A percentile compares a stretch with the other conserved stretches of the same genome.
phyloP scores from a whole-genome alignment of 2,329 filamentous ascomycete species.

The Fusarium miscanthi region DNA sequence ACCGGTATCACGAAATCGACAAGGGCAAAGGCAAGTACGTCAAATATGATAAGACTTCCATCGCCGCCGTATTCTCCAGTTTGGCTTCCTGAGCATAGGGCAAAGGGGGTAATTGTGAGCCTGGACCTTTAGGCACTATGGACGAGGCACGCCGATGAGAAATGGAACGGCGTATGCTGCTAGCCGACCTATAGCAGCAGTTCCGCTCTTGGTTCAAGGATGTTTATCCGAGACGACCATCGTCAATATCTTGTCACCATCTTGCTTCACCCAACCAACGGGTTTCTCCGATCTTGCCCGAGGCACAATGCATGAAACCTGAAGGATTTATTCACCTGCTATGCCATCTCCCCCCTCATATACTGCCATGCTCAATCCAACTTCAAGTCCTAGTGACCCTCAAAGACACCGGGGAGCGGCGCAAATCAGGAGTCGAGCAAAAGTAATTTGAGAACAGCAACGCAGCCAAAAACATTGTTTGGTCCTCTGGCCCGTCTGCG shows the following conservation, averaged over 20 bases:
- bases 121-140: not conserved
- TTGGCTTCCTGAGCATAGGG: slow-evolving; percentile 51
- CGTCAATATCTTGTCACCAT: not conserved
- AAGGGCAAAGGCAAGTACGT: slow-evolving; percentile 98
- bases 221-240: not conserved
- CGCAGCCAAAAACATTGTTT: not conserved
- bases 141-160: not conserved
- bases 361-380: not conserved
- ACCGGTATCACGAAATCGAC: slow-evolving; percentile 96
- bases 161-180: not conserved
- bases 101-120: not conserved
- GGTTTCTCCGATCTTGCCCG: not conserved
- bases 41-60: slow-evolving; percentile 90
- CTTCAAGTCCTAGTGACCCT: not conserved
- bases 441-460: not conserved
- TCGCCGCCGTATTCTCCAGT: slow-evolving; percentile 73
- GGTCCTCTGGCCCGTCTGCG: not conserved
- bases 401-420: not conserved
- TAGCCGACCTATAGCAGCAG: not conserved
- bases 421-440: not conserved
- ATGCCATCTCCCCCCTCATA: not conserved
- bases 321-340: slow-evolving; percentile 11
- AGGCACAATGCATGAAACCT: not conserved
- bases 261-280: not conserved
- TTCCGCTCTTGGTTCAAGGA: not conserved